These are phyloP conservation scores for Saccharomycopsis amapae DNA, from an alignment of 805 yeast genomes.

Conservation along the genomic window DNA sequence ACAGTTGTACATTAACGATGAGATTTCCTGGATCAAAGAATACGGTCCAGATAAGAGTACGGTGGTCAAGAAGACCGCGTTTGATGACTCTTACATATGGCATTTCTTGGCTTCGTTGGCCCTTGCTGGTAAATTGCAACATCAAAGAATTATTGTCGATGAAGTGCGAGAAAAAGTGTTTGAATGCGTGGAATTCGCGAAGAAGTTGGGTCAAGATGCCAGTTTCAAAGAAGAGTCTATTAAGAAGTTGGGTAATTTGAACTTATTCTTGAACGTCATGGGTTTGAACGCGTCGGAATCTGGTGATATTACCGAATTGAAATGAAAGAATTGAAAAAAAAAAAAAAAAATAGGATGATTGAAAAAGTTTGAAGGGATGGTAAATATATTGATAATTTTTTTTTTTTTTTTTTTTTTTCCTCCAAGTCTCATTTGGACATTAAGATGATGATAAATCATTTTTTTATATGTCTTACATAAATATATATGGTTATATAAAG, in stretches of 20 bases:
- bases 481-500: too few relatives aligned
- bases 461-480: too few relatives aligned
- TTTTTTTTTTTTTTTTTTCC: conserved; percentile 1
- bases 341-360: too few relatives aligned
- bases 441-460: too few relatives aligned
- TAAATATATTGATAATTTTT: neutral
- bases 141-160: conserved; percentile 89
- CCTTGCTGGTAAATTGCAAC: conserved; percentile 80
- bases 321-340: conserved; percentile 27
- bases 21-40: conserved; percentile 6
- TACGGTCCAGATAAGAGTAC: conserved; percentile 17
- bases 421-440: too few relatives aligned
- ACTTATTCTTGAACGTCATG: conserved; percentile 91
- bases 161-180: conserved; percentile 91
- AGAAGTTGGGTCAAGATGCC: conserved; percentile 32
- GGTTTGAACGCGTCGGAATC: conserved; percentile 88
- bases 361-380: neutral
- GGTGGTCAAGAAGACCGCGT: conserved; percentile 29
- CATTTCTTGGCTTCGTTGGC: conserved; percentile 93
- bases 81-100: conserved; percentile 85
- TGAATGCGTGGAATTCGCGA: conserved; percentile 76
- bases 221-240: conserved; percentile 44
- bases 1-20: conserved; percentile 13
- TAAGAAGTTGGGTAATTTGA: conserved; percentile 69
- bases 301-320: conserved; percentile 70